Percentiles rank a stretch among this genome's conserved stretches.
phyloP scores from a whole-genome alignment of 768 basidiomycete genomes.

The Russula brevipes region DNA sequence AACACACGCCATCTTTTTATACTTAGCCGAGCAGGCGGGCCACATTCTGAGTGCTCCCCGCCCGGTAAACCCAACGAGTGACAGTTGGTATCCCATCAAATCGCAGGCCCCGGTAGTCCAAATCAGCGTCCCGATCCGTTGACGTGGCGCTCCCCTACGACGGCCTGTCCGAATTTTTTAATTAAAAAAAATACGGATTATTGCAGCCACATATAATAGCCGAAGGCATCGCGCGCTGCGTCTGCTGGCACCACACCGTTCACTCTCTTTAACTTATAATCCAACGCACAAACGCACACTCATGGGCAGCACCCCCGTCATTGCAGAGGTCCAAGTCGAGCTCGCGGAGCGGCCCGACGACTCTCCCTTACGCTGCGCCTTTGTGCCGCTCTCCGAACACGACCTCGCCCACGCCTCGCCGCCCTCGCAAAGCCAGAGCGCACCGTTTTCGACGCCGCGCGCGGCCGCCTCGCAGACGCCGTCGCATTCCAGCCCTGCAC shows the following conservation, averaged over 20 bases:
- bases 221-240: neutral
- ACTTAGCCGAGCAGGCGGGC: too few species aligned
- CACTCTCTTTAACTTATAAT: neutral
- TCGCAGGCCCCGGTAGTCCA: neutral
- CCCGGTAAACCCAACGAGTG: neutral
- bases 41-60: too few species aligned
- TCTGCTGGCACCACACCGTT: neutral
- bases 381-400: slow-evolving; percentile 19
- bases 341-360: slow-evolving; percentile 22
- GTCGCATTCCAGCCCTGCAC: slow-evolving; percentile 43
- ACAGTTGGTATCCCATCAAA: neutral
- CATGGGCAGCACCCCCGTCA: slow-evolving; percentile 7
- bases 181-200: neutral
- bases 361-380: slow-evolving; percentile 19
- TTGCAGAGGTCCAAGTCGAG: slow-evolving; percentile 19
- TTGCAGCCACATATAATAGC: neutral
- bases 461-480: slow-evolving; percentile 34
- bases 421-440: slow-evolving; percentile 20
- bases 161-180: neutral
- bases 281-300: neutral
- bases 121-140: neutral
- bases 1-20: too few species aligned
- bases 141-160: slow-evolving; percentile 15
- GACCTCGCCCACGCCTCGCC: slow-evolving; percentile 15
- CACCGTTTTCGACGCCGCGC: slow-evolving; percentile 19